Evolutionary conservation across 192 early-diverging fungal species (phyloP), one percentile per base, ranked within the genome.

Genomic region (Gaertneriomyces sp.): DNA sequence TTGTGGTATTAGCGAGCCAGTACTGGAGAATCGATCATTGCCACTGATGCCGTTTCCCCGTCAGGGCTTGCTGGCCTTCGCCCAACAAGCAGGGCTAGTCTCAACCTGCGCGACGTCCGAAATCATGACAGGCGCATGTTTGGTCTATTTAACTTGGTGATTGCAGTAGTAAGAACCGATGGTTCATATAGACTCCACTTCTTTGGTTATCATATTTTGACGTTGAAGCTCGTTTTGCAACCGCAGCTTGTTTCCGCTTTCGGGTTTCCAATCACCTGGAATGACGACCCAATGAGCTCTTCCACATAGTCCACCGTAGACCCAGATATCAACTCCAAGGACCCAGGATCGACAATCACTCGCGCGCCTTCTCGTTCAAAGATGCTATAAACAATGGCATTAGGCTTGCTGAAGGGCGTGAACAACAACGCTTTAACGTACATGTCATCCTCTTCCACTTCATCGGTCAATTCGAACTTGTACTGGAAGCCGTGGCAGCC

Each of bases 401-500:
- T 33, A 33, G 2, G 25, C 25, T 33, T 33, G 25, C 25, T 33
- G 25, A 33, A 33, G 25, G 0, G 25, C 25, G 25, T 33, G 25
- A 33, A 33, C 25, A 33, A 2, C 4, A 25, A 38, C 44, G 5
- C 10, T 17, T 17, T 7, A 16, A 70, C 66, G 25, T 65, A 83
- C 74, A 73, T 62, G 45, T 83, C 81, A 19, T 75, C 78, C 4
- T 62, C 61, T 20, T 79, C 68, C 7, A 69, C 52, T n/a, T 69
- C 61, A 0, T 63, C 45, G 4, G 75, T 78, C 49, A 83, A 65
- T 42, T 79, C 71, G 74, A 83, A 73, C 46, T 75, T 75, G 63
- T 83, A 83, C 55, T 83, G 81, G 64, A 66, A 83, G 16, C 79
- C 81, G 55, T 83, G 81, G 56, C 79, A 83, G 19, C 81, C 81